Evolutionary conservation across 1,284 basidiomycete species (phyloP).

Genomic region (Rhodotorula sp.): DNA sequence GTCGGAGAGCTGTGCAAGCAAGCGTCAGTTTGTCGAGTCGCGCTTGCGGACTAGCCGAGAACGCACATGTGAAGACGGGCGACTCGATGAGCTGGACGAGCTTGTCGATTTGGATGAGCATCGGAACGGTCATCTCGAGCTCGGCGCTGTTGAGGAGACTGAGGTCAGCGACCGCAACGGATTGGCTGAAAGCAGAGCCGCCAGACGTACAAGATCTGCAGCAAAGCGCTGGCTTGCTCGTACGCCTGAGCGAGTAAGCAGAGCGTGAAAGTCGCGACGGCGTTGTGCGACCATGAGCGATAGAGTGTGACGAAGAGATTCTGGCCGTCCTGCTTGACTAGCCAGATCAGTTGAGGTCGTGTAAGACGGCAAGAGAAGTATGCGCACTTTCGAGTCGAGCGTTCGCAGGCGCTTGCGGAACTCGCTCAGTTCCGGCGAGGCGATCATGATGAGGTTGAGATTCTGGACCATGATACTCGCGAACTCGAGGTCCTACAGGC

Average conservation of each 20-base stretch:
- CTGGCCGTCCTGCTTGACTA: constrained; percentile 73
- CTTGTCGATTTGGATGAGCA: constrained; percentile 96
- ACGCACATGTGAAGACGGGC: constrained; percentile 91
- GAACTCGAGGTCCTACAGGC: constrained; percentile 81
- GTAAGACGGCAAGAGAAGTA: neutral
- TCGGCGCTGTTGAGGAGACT: constrained; percentile 66
- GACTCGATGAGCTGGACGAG: constrained; percentile 97
- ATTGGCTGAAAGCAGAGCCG: neutral
- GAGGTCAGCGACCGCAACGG: no score
- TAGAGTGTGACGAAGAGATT: constrained; percentile 88
- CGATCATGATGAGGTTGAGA: constrained; percentile 93
- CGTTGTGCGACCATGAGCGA: constrained; percentile 97
- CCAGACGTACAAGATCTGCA: constrained; percentile 83
- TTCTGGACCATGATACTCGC: constrained; percentile 97
- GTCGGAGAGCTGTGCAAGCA: constrained; percentile 65
- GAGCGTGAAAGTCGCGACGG: constrained; percentile 91
- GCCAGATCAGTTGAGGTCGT: neutral
- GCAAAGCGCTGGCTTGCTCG: constrained; percentile 93
- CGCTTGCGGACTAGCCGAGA: neutral
- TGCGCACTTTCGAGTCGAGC: constrained; percentile 76
- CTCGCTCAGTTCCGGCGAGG: constrained; percentile 89
- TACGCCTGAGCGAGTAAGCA: constrained; percentile 97
- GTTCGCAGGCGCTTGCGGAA: constrained; percentile 90
- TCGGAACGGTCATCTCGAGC: constrained; percentile 88
- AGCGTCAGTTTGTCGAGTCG: neutral